Evolutionary conservation across 1,139 yeast species (phyloP).

Genomic region (Candida gigantensis): DNA sequence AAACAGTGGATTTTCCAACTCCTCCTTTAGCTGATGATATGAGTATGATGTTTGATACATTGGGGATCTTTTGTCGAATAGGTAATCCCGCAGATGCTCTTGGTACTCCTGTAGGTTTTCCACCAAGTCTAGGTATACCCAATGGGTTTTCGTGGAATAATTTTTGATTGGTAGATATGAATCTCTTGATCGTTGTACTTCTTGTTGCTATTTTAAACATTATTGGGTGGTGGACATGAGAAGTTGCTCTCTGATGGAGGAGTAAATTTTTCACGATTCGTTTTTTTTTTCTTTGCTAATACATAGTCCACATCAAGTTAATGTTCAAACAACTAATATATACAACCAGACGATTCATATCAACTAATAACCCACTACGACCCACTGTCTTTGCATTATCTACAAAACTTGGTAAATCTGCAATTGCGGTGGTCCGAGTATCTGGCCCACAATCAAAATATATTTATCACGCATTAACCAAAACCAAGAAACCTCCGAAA

Average conservation of each 20-base stretch:
- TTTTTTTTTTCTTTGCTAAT: background rate
- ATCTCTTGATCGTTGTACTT: too few species aligned
- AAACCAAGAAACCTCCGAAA: slow-evolving; percentile 34
- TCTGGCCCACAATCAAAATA: slow-evolving; percentile 67
- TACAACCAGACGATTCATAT: slow-evolving; percentile 1
- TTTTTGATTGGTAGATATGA: slow-evolving; percentile 3
- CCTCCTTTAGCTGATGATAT: slow-evolving; percentile 86
- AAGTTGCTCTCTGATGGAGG: too few species aligned
- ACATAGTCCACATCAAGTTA: too few species aligned
- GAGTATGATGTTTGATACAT: slow-evolving; percentile 60
- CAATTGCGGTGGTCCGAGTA: slow-evolving; percentile 81
- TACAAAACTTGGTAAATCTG: slow-evolving; percentile 78
- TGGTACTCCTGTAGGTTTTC: slow-evolving; percentile 31
- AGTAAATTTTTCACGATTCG: too few species aligned
- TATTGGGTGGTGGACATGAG: too few species aligned
- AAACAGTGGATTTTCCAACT: slow-evolving; percentile 61
- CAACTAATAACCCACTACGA: slow-evolving; percentile 7
- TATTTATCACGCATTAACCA: slow-evolving; percentile 51
- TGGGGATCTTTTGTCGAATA: slow-evolving; percentile 54
- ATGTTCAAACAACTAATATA: slow-evolving; percentile 4
- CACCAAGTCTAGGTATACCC: slow-evolving; percentile 52
- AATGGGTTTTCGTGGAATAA: slow-evolving; percentile 33
- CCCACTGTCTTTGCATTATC: slow-evolving; percentile 91
- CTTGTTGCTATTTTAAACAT: too few species aligned
- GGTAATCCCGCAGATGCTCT: slow-evolving; percentile 54